Evolutionary conservation across 2,329 filamentous ascomycete species (phyloP), one percentile per base, ranked within the genome.

Genomic region (Remersonia thermophila): DNA sequence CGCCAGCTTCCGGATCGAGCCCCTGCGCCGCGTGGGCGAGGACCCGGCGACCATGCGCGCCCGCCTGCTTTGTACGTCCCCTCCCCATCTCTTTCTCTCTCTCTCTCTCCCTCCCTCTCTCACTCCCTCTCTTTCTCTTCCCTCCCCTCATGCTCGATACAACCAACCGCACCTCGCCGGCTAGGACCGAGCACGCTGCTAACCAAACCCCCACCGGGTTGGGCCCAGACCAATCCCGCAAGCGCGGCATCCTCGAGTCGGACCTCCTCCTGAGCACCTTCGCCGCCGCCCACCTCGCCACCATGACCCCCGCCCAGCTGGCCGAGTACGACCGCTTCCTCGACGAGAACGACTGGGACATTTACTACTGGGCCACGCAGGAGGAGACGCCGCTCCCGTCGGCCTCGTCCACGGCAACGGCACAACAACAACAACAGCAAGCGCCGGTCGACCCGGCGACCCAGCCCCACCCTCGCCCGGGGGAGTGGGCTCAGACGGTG

Each of bases 331-430:
- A 96, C 58, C 66, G 71, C 18, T 93, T 98, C 66, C 77, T 98
- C 38, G 91, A 98, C 60, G 91, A 98, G 64, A 98, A 98, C 61
- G 91, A 98, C 65, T 98, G 91, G 91, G 91, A 98, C 58, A 95
- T 98, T 43, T 98, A 98, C 69, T 98, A 98, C 70, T 98, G 91
- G 91, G 85, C 83, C 3, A 98, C 91, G 12, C 91, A 98, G 60
- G 36, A 38, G 9, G 15, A 28, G 27, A 28, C 27, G 12, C 27
- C 27, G 27, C 27, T n/a, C 7, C 27, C 27, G 5, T 28, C 27
- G 27, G 27, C 27, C 27, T 12, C 13, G 27, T n/a, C 20, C 5
- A 23, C 20, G 20, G 5, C 20, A 9, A 23, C 20, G 27, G 5
- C 38, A 50, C 40, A 50, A 56, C 50, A 53, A 56, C 32, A 40